These are phyloP conservation scores for Chaetomiaceae sp. DNA, from an alignment of 2,329 filamentous ascomycete genomes.

Conservation along the genomic window DNA sequence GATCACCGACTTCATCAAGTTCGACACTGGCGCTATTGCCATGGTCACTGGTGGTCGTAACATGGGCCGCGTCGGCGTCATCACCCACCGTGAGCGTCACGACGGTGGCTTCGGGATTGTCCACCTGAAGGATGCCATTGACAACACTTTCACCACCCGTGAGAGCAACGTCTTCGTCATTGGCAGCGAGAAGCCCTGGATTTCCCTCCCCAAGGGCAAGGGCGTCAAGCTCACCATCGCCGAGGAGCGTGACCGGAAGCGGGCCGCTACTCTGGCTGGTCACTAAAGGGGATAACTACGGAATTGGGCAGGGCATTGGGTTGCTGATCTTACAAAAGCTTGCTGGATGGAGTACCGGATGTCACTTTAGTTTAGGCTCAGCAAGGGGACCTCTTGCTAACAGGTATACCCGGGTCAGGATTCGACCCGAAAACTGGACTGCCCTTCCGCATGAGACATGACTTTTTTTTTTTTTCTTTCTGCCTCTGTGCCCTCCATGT, in stretches of 20 bases:
- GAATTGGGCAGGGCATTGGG: slow-evolving; percentile 21
- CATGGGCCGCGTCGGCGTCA: slow-evolving; percentile 99
- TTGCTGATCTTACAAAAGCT: slow-evolving; percentile 27
- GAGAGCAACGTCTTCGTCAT: slow-evolving; percentile 99
- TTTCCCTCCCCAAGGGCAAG: slow-evolving; percentile 99
- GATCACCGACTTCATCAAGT: slow-evolving; percentile 96
- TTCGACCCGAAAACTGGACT: slow-evolving; percentile 24
- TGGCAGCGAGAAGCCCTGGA: slow-evolving; percentile 97
- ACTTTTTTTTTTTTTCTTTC: slow-evolving; percentile 2
- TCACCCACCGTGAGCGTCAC: slow-evolving; percentile 99
- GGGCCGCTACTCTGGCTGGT: slow-evolving; percentile 54
- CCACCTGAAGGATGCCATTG: slow-evolving; percentile 99
- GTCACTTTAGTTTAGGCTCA: slow-evolving; percentile 27
- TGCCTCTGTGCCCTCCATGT: neutral
- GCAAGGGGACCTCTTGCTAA: slow-evolving; percentile 20
- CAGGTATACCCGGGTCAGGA: slow-evolving; percentile 24
- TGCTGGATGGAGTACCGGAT: slow-evolving; percentile 29
- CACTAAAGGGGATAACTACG: slow-evolving; percentile 39
- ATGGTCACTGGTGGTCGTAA: slow-evolving; percentile 99
- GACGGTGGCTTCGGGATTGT: slow-evolving; percentile 99
- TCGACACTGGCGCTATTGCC: slow-evolving; percentile 95
- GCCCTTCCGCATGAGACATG: slow-evolving; percentile 22
- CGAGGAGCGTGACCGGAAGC: slow-evolving; percentile 97
- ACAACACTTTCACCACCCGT: slow-evolving; percentile 99
- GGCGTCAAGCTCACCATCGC: slow-evolving; percentile 99